Evolutionary conservation across 371 early-diverging fungal genomes (phyloP).

Genomic region (Rhizopus microsporus): DNA sequence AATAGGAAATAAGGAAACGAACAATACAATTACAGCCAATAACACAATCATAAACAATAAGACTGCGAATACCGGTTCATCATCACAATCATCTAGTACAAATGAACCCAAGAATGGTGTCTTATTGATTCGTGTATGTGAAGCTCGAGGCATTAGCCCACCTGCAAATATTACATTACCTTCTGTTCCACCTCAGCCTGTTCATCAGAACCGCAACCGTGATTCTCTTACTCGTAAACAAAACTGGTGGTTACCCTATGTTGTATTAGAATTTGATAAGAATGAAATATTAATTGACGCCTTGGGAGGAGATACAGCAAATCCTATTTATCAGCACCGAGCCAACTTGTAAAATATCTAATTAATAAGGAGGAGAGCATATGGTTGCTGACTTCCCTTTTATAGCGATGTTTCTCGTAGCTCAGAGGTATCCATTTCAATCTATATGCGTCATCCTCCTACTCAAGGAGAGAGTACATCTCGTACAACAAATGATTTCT

Average conservation of each 20-base stretch:
- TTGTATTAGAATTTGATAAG: slow-evolving; percentile 92
- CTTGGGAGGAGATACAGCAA: slow-evolving; percentile 71
- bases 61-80: background rate
- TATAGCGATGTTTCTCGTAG: slow-evolving; percentile 87
- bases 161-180: slow-evolving; percentile 56
- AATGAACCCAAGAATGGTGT: slow-evolving; percentile 64
- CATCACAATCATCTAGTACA: slow-evolving; percentile 14
- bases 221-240: slow-evolving; percentile 75
- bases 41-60: background rate
- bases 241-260: slow-evolving; percentile 82
- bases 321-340: slow-evolving; percentile 83
- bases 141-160: slow-evolving; percentile 72
- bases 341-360: slow-evolving; percentile 81
- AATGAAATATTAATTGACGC: slow-evolving; percentile 88
- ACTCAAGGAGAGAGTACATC: slow-evolving; percentile 39
- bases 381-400: slow-evolving; percentile 9
- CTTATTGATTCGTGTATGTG: slow-evolving; percentile 79
- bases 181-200: slow-evolving; percentile 30
- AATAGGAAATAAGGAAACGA: slow-evolving; percentile 30
- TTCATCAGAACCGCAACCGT: slow-evolving; percentile 48
- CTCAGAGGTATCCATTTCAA: slow-evolving; percentile 80
- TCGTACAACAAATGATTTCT: slow-evolving; percentile 60
- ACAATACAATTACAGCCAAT: slow-evolving; percentile 4
- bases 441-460: slow-evolving; percentile 76
- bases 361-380: slow-evolving; percentile 4